Evolutionary conservation across 2,329 filamentous ascomycete genomes (phyloP).

Genomic region (Exophiala dermatitidis): DNA sequence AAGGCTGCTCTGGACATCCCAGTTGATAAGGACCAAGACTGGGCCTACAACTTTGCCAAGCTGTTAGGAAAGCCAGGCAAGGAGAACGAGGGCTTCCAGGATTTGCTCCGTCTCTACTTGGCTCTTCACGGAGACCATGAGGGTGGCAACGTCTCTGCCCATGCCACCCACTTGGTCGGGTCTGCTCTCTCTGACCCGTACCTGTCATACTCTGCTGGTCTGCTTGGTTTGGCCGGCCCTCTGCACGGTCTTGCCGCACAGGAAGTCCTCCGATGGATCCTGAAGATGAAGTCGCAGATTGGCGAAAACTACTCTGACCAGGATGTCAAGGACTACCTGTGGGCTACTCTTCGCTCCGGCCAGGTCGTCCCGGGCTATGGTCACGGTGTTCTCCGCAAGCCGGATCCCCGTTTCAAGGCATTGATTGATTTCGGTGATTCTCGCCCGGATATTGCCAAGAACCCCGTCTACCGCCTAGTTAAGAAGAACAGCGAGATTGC

Average conservation of each 20-base stretch:
- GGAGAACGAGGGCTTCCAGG: conserved; percentile 89
- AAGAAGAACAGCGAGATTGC: conserved; percentile 89
- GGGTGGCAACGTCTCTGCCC: conserved; percentile 93
- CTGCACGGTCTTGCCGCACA: conserved; percentile 90
- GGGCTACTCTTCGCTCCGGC: conserved; percentile 85
- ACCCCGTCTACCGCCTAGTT: conserved; percentile 90
- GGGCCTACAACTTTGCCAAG: conserved; percentile 97
- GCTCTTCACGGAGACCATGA: conserved; percentile 97
- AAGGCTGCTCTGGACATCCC: conserved; percentile 66
- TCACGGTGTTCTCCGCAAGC: conserved; percentile 91
- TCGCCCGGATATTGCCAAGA: conserved; percentile 73
- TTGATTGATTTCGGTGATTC: conserved; percentile 90
- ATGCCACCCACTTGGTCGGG: conserved; percentile 89
- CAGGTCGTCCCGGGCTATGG: conserved; percentile 93
- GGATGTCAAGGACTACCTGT: conserved; percentile 83
- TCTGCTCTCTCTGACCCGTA: conserved; percentile 91
- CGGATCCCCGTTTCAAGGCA: conserved; percentile 91
- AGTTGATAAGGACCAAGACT: conserved; percentile 80
- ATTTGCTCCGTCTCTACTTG: conserved; percentile 86
- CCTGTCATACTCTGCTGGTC: conserved; percentile 89
- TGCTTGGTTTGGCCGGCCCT: conserved; percentile 91
- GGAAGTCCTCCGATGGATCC: conserved; percentile 92
- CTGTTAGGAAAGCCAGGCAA: conserved; percentile 87
- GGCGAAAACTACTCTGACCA: conserved; percentile 68
- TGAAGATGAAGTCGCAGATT: conserved; percentile 89